Evolutionary conservation across 2,329 filamentous ascomycete species (phyloP).

Genomic region (Fusarium mundagurra): DNA sequence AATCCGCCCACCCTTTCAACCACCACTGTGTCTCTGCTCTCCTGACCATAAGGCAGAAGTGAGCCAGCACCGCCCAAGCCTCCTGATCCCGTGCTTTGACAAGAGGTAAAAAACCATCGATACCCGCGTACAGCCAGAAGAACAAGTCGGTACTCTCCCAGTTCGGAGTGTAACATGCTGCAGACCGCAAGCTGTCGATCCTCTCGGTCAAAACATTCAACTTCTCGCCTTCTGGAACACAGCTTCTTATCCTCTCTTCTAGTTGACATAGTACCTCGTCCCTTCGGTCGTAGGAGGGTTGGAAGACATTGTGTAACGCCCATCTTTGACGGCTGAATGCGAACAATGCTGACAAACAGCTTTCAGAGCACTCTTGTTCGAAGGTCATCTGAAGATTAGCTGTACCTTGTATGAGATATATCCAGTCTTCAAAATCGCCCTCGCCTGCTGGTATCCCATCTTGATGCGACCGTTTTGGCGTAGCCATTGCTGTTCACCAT

Average conservation of each 20-base stretch:
- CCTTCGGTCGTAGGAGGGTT: background rate
- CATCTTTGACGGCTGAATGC: background rate
- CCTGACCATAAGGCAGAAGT: background rate
- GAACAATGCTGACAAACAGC: background rate
- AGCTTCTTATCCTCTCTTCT: background rate
- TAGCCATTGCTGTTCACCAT: background rate
- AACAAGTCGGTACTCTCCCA: background rate
- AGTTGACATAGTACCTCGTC: background rate
- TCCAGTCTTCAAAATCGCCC: background rate
- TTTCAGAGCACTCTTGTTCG: background rate
- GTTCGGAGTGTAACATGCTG: background rate
- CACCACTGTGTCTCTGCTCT: background rate
- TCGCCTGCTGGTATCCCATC: background rate
- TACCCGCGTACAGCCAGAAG: background rate
- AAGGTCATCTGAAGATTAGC: background rate
- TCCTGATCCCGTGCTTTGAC: background rate
- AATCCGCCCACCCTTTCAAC: background rate
- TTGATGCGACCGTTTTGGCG: background rate
- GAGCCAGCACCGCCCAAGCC: background rate
- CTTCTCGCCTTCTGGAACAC: background rate
- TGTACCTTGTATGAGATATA: background rate
- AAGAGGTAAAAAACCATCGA: background rate
- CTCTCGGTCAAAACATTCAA: background rate
- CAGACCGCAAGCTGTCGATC: background rate
- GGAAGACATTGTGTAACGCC: background rate